Percentiles rank a stretch among this genome's conserved stretches.
These are phyloP conservation scores for Diaporthe citriasiana DNA, from an alignment of 2,329 filamentous ascomycete species.

Conservation along the genomic window DNA sequence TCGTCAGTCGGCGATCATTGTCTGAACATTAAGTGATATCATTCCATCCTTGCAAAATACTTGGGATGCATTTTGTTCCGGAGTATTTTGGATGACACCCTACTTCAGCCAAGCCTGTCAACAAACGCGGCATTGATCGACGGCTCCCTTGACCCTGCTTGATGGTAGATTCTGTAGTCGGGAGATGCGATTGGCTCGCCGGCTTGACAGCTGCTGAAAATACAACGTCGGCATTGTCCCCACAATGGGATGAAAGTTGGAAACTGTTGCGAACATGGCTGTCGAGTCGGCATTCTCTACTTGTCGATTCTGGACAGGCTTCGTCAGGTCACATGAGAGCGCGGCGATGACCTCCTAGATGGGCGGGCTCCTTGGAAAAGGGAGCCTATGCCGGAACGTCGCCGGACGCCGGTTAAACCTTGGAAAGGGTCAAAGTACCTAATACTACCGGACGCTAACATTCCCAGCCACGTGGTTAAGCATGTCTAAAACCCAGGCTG, in stretches of 20 bases:
- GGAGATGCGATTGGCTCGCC: slow-evolving; percentile 19
- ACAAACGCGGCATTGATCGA: slow-evolving; percentile 10
- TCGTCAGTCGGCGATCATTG: background rate
- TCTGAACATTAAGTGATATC: slow-evolving; percentile 6
- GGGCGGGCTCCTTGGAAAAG: background rate
- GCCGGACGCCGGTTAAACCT: background rate
- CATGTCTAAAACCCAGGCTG: background rate
- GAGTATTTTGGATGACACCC: slow-evolving; percentile 11
- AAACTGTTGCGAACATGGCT: slow-evolving; percentile 16
- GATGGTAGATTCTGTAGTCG: background rate
- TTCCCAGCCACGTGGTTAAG: background rate
- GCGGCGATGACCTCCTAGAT: background rate
- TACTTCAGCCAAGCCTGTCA: background rate
- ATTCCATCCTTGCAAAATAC: background rate
- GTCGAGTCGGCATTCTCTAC: slow-evolving; percentile 3
- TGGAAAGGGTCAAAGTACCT: background rate
- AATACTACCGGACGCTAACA: background rate
- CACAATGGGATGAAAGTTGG: slow-evolving; percentile 27
- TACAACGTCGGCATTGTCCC: slow-evolving; percentile 10
- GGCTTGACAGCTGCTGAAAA: slow-evolving; percentile 22
- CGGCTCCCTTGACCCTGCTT: slow-evolving; percentile 13
- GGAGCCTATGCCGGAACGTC: background rate
- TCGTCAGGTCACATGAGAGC: background rate
- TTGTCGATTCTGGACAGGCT: background rate
- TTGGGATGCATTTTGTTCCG: slow-evolving; percentile 26